Evolutionary conservation across 176 grass and related monocot genomes (phyloP).

Genomic region (Triticum dicoccoides): DNA sequence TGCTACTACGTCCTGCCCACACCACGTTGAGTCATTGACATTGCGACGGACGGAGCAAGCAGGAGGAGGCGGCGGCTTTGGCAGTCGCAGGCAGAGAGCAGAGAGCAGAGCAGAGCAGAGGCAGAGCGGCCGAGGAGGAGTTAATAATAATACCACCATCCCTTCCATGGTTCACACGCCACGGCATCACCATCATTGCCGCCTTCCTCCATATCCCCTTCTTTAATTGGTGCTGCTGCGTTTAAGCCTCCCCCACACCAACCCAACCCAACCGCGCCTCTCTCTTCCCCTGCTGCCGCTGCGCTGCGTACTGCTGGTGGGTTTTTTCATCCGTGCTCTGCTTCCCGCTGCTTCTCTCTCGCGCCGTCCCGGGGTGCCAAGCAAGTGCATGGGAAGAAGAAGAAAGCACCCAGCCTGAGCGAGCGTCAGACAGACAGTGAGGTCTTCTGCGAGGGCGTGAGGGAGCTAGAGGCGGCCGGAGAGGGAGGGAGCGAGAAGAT

Average conservation of each 20-base stretch:
- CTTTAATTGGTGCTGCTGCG: conserved; percentile 33
- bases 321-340: conserved; percentile 4
- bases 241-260: conserved; percentile 35
- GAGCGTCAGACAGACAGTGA: neutral
- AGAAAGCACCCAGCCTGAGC: neutral
- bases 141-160: conserved; percentile 38
- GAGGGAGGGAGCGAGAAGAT: conserved; percentile 34
- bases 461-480: no score
- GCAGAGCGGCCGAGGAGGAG: conserved; percentile 29
- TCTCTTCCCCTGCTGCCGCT: neutral
- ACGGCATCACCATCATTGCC: conserved; percentile 55
- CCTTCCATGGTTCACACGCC: conserved; percentile 59
- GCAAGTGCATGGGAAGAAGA: conserved; percentile 26
- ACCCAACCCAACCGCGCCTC: conserved; percentile 5
- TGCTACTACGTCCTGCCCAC: no score
- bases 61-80: neutral
- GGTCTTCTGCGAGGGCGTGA: neutral
- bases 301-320: neutral
- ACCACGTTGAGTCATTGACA: conserved; percentile 26
- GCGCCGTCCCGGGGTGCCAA: neutral
- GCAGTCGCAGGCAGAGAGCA: neutral
- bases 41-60: conserved; percentile 11
- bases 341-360: conserved; percentile 1
- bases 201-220: conserved; percentile 26
- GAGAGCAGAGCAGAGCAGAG: neutral